Evolutionary conservation across 306 rosid species (phyloP).

Genomic region (Quercus glauca): DNA sequence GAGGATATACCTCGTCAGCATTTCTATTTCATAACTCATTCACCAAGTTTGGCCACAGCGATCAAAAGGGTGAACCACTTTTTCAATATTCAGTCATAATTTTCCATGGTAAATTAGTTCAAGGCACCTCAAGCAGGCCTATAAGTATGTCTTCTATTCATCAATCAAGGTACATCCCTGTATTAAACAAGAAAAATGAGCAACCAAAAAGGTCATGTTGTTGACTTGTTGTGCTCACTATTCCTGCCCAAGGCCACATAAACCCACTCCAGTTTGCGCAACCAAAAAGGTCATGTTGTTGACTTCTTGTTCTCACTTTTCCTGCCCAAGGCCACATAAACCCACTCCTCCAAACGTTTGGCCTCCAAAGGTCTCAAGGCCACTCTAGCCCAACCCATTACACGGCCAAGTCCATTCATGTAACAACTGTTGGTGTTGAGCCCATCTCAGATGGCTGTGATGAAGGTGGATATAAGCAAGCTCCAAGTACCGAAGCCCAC

Average conservation of each 20-base stretch:
- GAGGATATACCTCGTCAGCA: no score
- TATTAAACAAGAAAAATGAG: constrained; percentile 11
- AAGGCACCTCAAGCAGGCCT: no score
- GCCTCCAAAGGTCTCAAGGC: constrained; percentile 34
- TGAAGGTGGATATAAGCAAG: constrained; percentile 31
- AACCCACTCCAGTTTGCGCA: no score
- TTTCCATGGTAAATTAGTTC: no score
- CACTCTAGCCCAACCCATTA: constrained; percentile 34
- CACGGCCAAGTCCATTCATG: constrained; percentile 27
- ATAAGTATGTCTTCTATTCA: neutral
- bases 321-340: neutral
- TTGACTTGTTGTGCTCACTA: no score
- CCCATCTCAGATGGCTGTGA: constrained; percentile 41
- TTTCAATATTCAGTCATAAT: no score
- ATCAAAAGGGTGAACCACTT: neutral
- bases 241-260: no score
- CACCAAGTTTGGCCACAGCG: neutral
- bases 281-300: constrained; percentile 1
- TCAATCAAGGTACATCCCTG: no score
- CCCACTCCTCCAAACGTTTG: constrained; percentile 26
- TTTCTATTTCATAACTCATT: neutral
- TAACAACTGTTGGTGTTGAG: constrained; percentile 9
- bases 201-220: constrained; percentile 5
- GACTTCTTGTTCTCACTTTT: constrained; percentile 31
- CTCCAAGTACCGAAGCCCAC: constrained; percentile 25